Evolutionary conservation across 75 land plant genomes (phyloP).

Genomic region (Selaginella tamariscina): DNA sequence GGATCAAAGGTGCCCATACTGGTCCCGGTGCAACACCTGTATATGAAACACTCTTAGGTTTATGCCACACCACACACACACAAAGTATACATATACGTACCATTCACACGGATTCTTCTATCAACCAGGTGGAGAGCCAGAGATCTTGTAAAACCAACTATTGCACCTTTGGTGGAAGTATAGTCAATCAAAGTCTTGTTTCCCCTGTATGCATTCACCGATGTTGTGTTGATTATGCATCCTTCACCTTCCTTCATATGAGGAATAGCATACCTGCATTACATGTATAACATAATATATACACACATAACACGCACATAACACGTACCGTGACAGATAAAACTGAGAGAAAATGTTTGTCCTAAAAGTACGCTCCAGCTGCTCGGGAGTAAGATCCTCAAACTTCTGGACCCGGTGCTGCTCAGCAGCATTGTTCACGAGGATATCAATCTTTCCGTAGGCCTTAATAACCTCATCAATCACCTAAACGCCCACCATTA

Average conservation of each 20-base stretch:
- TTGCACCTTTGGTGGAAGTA: conserved; percentile 71
- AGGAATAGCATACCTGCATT: conserved; percentile 51
- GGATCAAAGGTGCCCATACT: conserved; percentile 66
- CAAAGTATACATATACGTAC: conserved; percentile 12
- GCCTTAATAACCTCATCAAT: conserved; percentile 2
- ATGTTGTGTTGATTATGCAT: conserved; percentile 64
- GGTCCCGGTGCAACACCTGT: conserved; percentile 67
- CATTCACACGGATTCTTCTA: conserved; percentile 66
- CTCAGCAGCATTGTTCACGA: conserved; percentile 11
- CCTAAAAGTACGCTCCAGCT: background rate
- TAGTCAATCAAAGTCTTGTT: conserved; percentile 52
- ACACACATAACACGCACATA: too few relatives aligned
- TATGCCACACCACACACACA: too few relatives aligned
- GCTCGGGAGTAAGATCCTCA: conserved; percentile 9
- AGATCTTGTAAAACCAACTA: conserved; percentile 53
- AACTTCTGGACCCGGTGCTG: conserved; percentile 1
- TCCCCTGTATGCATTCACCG: conserved; percentile 63
- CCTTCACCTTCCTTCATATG: conserved; percentile 62
- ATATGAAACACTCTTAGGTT: background rate
- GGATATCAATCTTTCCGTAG: conserved; percentile 5
- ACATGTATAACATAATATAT: too few relatives aligned
- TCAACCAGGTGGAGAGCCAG: conserved; percentile 54
- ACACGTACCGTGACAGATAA: background rate
- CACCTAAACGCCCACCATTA: background rate
- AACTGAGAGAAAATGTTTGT: conserved; percentile 8